Evolutionary conservation across 331 rosid genomes (phyloP), one percentile per base, ranked within the genome.

Genomic region (Rhamnella rubrinervis): DNA sequence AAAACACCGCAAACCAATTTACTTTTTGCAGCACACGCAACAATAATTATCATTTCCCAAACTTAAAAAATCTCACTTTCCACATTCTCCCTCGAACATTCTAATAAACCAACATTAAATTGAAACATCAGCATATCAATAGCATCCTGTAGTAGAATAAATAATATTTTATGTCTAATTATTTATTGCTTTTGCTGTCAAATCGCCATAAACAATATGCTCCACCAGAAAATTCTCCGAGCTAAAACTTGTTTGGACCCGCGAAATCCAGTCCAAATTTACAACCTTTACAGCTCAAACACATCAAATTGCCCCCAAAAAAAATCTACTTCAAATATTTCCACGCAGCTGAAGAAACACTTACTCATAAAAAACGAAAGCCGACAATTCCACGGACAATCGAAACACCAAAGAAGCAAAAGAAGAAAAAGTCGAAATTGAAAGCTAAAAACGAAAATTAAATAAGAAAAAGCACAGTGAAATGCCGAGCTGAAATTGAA

Each of bases 231-330:
- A 35, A 37, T 1, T 21, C 19, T 14, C 50, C 17, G 40, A 37
- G 20, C 40, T 67, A 10, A 37, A 21, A 38, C 51, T 59, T 12
- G 13, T 25, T 40, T 9, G 10, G 56, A 62, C 20, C 15, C 14
- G 37, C 63, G 6, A 4, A 63, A 62, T 55, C 70, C 2, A 56
- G 64, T 40, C 51, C 68, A 67, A 61, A 63, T 63, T 52, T 15
- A 72, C 76, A 47, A 50, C 28, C 70, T 70, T 21, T 44, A 46
- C n/a, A 68, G 56, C 46, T 25, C 6, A 62, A 61, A 41, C 28
- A 39, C 8, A 39, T 37, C 44, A 58, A 76, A 26, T 61, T 44
- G 9, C 12, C 55, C 55, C 71, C 21, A 31, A 39, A 66, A 73
- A 41, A 53, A 6, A 53, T 47, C 56, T 46, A 55, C 28, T 18